Percentiles rank a stretch among this genome's conserved stretches.
Conservation (phyloP, 2,329 filamentous ascomycete genomes). For the Teratosphaeria destructans region DNA sequence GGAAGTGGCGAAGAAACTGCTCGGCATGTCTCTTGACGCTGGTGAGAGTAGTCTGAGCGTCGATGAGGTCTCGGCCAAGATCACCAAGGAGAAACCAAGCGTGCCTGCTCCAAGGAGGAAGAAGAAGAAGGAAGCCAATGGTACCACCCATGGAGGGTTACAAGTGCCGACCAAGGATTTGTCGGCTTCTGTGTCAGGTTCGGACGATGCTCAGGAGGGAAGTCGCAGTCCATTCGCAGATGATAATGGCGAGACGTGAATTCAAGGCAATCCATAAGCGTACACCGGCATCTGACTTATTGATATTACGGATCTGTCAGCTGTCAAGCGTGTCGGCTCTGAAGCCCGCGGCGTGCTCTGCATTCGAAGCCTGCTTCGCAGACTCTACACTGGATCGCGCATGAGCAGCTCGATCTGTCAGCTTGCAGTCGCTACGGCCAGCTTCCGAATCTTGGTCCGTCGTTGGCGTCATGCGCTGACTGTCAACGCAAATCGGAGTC, state of each 20-base stretch:
- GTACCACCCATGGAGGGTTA: not conserved
- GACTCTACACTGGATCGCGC: not conserved
- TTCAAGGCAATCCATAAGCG: not conserved
- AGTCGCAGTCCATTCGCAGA: slow-evolving; percentile 9
- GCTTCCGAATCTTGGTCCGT: not conserved
- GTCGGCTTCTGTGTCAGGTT: slow-evolving; percentile 4
- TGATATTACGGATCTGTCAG: not conserved
- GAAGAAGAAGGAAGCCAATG: slow-evolving; percentile 5
- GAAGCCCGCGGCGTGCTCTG: no score
- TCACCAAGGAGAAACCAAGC: slow-evolving; percentile 70
- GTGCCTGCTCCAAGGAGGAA: slow-evolving; percentile 66
- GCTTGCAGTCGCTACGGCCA: not conserved
- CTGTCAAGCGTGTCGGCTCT: not conserved
- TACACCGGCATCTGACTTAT: not conserved
- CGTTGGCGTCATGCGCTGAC: not conserved
- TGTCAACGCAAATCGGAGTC: not conserved
- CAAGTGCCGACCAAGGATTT: slow-evolving; percentile 3
- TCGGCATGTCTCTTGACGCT: slow-evolving; percentile 63
- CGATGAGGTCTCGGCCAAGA: slow-evolving; percentile 56
- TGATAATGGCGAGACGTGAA: slow-evolving; percentile 6
- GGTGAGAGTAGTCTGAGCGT: slow-evolving; percentile 57
- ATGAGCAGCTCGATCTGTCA: not conserved
- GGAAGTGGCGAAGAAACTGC: slow-evolving; percentile 40
- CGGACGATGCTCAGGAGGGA: slow-evolving; percentile 3
- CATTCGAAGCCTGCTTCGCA: not conserved